Evolutionary conservation across 176 grass and related monocot species (phyloP), one percentile per base, ranked within the genome.

Genomic region (Panicum miliaceum): DNA sequence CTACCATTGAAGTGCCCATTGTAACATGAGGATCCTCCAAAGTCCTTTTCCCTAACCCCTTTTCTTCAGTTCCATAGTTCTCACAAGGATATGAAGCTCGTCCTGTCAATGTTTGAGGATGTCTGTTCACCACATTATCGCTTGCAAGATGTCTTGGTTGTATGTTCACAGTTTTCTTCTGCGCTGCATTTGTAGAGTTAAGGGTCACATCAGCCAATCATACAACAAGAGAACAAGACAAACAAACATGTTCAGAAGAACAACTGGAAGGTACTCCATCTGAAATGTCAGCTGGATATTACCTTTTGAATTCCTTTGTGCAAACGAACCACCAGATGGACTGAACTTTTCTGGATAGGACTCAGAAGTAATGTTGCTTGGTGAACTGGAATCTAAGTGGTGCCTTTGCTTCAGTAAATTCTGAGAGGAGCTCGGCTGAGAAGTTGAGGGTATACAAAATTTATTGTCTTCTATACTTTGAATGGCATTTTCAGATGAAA

Each of bases 331-430:
- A 46, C 82, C 59, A 84, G 92, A 79, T 73, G 75, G 26, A 73
- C 84, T 88, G 52, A 87, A 81, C 62, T 81, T 75, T 70, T 89
- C 79, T 67, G 61, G n/a, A 91, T 83, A 88, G 78, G 86, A 85
- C 75, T 80, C 88, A 14, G 84, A 88, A 88, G 93, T 95, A 64
- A 93, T 76, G 71, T 91, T 86, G 86, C 92, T 95, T 58, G 89
- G 90, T 41, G 90, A 90, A 83, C 76, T 79, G 53, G 84, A 73
- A 68, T 90, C 89, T 75, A 94, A 89, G 48, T 78, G 85, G 35
- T 86, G 60, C 40, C 65, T 85, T 81, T 88, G 74, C 52, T 91
- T 89, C 76, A 89, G 59, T 57, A 75, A 67, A 81, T 87, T 79
- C 77, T 51, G 84, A 51, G 90, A 81, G 19, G 82, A 80, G 62